phyloP scores from a whole-genome alignment of 352 stramenopile genomes.

The Hyaloperonospora arabidopsidis region DNA sequence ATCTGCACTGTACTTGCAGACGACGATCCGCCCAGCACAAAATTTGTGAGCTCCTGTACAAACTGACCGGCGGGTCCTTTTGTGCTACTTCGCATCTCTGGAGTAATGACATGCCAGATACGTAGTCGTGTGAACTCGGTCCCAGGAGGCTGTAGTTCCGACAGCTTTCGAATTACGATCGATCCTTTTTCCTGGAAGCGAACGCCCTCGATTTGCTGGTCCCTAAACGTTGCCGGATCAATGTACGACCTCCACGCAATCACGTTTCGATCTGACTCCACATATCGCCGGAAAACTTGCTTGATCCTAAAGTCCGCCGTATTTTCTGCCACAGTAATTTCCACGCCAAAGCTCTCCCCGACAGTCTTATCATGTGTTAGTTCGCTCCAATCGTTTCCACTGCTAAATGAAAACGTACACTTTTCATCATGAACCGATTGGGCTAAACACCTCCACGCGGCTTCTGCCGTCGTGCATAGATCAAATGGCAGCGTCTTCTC shows the following conservation, averaged over 20 bases:
- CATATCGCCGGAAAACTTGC: conserved; percentile 52
- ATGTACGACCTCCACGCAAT: conserved; percentile 58
- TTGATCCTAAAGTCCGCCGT: conserved; percentile 51
- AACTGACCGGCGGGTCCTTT: conserved; percentile 17
- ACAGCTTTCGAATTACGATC: conserved; percentile 40
- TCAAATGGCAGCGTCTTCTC: conserved; percentile 44
- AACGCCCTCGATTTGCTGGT: conserved; percentile 34
- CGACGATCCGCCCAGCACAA: conserved; percentile 33
- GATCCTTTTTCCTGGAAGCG: conserved; percentile 60
- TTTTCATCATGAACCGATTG: conserved; percentile 31
- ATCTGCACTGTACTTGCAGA: conserved; percentile 38
- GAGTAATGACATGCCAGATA: conserved; percentile 47
- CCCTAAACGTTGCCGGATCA: conserved; percentile 47
- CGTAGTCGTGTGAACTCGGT: conserved; percentile 29
- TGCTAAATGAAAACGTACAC: conserved; percentile 28
- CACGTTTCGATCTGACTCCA: conserved; percentile 51
- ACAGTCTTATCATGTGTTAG: conserved; percentile 40
- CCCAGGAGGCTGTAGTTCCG: conserved; percentile 11
- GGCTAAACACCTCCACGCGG: conserved; percentile 37
- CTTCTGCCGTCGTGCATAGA: conserved; percentile 24
- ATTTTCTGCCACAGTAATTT: conserved; percentile 39
- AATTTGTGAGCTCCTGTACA: conserved; percentile 36
- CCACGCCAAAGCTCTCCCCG: conserved; percentile 50
- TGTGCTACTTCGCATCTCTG: conserved; percentile 20
- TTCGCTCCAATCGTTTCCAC: conserved; percentile 11